Evolutionary conservation across 345 rosid species (phyloP), one percentile per base, ranked within the genome.

Genomic region (Acer negundo): DNA sequence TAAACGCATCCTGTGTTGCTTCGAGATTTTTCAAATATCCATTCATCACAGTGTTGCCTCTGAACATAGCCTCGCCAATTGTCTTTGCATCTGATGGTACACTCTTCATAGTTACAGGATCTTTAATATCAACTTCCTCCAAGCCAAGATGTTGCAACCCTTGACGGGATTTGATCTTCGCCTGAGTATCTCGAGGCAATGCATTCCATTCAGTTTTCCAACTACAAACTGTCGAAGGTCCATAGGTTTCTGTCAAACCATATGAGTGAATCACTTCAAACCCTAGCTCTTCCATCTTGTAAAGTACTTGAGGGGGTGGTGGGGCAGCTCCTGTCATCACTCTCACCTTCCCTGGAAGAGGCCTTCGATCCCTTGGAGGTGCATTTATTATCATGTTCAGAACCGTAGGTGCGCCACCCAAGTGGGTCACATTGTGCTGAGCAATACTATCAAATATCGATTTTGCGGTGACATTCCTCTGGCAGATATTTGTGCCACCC

Each of bases 31-130:
- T 89, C 9, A 93, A 73, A 78, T 93, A 93, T 16, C 94, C 97
- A 68, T 85, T 87, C 97, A 93, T 93, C 47, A 93, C 93, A 4
- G 94, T 90, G 81, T 91, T 91, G 59, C 98, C 97, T 69, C 93
- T 84, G 74, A 93, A 82, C 84, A 91, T 87, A 20, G 91, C 87
- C 83, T 93, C 98, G 13, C 98, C 98, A 26, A 89, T 78, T 23
- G 91, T 79, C 26, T 87, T 89, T 22, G 88, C 92, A 85, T 93
- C 93, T 3, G 85, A 64, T 3, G 94, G 93, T 19, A 91, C 87
- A 51, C 86, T 90, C 77, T 78, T 80, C 91, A 86, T 81, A 47
- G 90, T 90, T 20, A 77, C 80, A 2, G 94, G 91, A 81, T 91
- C 88, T 76, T 81, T 90, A 0, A 93, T 77, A 70, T 83, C 91